Evolutionary conservation across 2,329 filamentous ascomycete genomes (phyloP).

Genomic region (Knoxdaviesia capensis): DNA sequence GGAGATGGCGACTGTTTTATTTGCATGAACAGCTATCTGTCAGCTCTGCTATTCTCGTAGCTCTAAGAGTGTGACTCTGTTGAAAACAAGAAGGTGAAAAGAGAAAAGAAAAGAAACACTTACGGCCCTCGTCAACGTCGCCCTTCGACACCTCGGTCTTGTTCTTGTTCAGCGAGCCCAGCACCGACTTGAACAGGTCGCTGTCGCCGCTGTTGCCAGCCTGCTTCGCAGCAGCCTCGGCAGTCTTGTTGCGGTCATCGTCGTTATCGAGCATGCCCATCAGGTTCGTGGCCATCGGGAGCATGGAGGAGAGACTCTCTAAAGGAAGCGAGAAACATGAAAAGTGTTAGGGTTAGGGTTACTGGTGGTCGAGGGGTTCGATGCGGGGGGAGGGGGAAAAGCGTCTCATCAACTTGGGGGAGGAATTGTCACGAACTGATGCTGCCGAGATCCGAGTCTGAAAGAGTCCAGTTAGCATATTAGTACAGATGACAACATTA

Average conservation of each 20-base stretch:
- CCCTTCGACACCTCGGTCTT: conserved; percentile 24
- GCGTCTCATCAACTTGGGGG: too few species aligned
- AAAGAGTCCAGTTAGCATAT: too few species aligned
- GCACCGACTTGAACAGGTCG: conserved; percentile 27
- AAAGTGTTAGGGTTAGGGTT: too few species aligned
- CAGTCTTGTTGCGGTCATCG: conserved; percentile 26
- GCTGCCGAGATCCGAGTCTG: too few species aligned
- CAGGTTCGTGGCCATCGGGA: conserved; percentile 5
- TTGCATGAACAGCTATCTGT: not conserved
- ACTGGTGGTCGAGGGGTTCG: too few species aligned
- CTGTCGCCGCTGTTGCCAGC: conserved; percentile 24
- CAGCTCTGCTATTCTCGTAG: not conserved
- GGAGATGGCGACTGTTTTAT: conserved; percentile 37
- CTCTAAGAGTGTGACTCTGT: not conserved
- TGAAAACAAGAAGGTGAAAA: not conserved
- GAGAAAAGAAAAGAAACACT: conserved; percentile 5
- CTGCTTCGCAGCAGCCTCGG: conserved; percentile 24
- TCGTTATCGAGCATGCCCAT: conserved; percentile 15
- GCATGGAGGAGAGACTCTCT: conserved; percentile 2
- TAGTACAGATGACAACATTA: too few species aligned
- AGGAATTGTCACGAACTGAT: too few species aligned
- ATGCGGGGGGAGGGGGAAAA: too few species aligned
- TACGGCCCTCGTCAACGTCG: conserved; percentile 29
- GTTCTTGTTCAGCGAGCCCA: conserved; percentile 26
- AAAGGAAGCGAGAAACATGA: too few species aligned